phyloP scores from a whole-genome alignment of 129 eudicot genomes.

The Apium graveolens region DNA sequence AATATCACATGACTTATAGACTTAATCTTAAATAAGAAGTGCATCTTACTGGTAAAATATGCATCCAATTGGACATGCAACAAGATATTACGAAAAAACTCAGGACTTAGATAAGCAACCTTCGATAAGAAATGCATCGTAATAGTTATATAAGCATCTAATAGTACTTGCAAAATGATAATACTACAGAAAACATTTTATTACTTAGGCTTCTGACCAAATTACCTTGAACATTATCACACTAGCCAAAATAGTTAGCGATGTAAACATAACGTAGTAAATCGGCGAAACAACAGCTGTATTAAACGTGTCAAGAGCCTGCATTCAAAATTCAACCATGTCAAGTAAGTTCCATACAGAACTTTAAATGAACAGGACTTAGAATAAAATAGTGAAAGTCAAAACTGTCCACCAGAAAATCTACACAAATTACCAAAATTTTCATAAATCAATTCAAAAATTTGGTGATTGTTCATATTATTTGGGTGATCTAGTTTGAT shows the following conservation, averaged over 20 bases:
- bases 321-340: slow-evolving; percentile 23
- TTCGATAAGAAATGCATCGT: background rate
- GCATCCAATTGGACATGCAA: too few relatives aligned
- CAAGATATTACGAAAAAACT: background rate
- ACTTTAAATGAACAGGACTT: too few relatives aligned
- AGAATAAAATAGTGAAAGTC: too few relatives aligned
- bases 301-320: slow-evolving; percentile 96
- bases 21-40: too few relatives aligned
- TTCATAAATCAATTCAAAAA: too few relatives aligned
- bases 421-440: too few relatives aligned
- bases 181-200: background rate
- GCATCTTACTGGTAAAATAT: too few relatives aligned
- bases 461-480: too few relatives aligned
- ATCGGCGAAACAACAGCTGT: slow-evolving; percentile 95
- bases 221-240: slow-evolving; percentile 95
- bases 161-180: background rate
- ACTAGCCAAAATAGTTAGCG: slow-evolving; percentile 84
- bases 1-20: background rate
- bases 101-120: background rate
- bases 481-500: too few relatives aligned
- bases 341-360: background rate
- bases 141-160: background rate
- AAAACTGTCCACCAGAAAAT: too few relatives aligned
- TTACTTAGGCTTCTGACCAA: background rate
- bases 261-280: slow-evolving; percentile 89